Base-by-base conservation (phyloP, 2,329 filamentous ascomycete species). In the Tolypocladium endophyticum region DNA sequence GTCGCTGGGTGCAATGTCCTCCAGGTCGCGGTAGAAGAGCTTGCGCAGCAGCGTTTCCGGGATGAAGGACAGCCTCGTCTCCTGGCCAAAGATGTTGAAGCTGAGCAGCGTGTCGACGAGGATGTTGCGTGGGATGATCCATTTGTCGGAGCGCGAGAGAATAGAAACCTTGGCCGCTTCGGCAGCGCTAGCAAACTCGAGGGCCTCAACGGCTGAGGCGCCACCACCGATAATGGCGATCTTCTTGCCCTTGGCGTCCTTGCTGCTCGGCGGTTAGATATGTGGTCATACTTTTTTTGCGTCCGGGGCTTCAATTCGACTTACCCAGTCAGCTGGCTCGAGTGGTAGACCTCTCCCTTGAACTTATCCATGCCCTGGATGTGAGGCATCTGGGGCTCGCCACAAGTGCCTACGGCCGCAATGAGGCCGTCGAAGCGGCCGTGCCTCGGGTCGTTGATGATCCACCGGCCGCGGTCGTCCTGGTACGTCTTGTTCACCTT, bases 91-190 rank as follows among this genome's bases (percentile, higher is more conserved):
- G 57, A 94, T 81, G 71, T 95, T 95, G 66, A 91, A 75, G 2
- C 88, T 83, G 1, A 96, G 81, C 1, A 95, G 77, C 1, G 83
- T 78, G 69, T 95, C 87, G 57, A 94, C 79, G 52, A 94, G 56
- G 0, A 89, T 77, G 64, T 95, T 94, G 11, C 91, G 82, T 0
- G 90, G 90, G 58, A 93, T 92, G 63, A 94, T 90, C 90, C 89
- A 93, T 71, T 93, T 94, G 66, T 93, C 89, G 18, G 85, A 89
- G 28, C 90, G 81, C 0, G 90, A 85, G 12, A 95, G 80, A 36
- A 95, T 86, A 60, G 85, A 86, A 0, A 87, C 86, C 67, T 90
- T 85, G 9, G 77, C 76, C 0, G 89, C 90, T 4, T 85, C 79
- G 50, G 85, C 81, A 16, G 83, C 76, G 14, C 86, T 82, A 1